Percentiles rank a stretch among this genome's conserved stretches.
Evolutionary conservation across 228 moss, liverwort and hornwort species (phyloP).

Genomic region (Sphagnum fallax): DNA sequence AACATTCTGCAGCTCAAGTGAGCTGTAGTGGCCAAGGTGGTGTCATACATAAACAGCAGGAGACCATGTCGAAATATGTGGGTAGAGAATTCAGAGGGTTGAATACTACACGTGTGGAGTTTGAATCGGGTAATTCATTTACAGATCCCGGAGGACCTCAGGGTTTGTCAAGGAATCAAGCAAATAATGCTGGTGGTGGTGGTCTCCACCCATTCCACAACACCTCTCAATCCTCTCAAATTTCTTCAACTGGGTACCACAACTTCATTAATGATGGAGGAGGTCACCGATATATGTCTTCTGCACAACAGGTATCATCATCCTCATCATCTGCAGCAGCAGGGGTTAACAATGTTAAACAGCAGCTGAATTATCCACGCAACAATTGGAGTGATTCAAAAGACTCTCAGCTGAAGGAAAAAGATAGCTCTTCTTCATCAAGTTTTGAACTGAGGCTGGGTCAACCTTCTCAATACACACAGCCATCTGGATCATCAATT

Average conservation of each 20-base stretch:
- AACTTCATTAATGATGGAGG: constrained; percentile 45
- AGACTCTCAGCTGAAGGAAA: constrained; percentile 48
- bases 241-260: constrained; percentile 43
- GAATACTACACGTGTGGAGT: constrained; percentile 29
- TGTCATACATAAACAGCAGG: constrained; percentile 39
- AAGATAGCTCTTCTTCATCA: constrained; percentile 44
- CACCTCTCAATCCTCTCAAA: constrained; percentile 27
- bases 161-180: constrained; percentile 37
- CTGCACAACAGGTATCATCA: constrained; percentile 27
- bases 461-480: constrained; percentile 87
- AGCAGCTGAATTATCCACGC: constrained; percentile 14
- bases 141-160: constrained; percentile 24
- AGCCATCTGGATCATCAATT: constrained; percentile 48
- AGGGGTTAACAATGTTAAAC: constrained; percentile 35
- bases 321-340: not conserved
- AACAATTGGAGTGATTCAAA: constrained; percentile 39
- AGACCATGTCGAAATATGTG: constrained; percentile 41
- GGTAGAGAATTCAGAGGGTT: constrained; percentile 37
- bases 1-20: constrained; percentile 7
- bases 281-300: constrained; percentile 41
- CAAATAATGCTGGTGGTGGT: constrained; percentile 11
- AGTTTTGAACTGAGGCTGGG: constrained; percentile 89
- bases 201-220: constrained; percentile 23
- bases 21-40: constrained; percentile 25
- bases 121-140: constrained; percentile 38